Conservation (phyloP, 768 basidiomycete species). For the Saitozyma podzolica region DNA sequence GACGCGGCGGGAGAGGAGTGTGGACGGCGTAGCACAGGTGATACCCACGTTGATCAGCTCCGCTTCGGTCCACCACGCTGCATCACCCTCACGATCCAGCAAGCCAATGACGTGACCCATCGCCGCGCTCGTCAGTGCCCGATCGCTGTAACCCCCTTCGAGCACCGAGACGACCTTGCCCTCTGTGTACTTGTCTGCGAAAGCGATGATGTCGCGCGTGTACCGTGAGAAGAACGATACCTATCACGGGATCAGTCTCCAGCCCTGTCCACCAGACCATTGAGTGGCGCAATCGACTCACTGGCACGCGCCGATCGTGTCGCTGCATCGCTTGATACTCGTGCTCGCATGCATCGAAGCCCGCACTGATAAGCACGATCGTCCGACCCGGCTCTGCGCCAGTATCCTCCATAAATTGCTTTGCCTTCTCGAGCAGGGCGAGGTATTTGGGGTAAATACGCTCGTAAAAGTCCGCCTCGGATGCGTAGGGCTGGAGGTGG, state of each 20-base stretch:
- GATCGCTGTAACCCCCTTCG: constrained; percentile 93
- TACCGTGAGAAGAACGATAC: constrained; percentile 80
- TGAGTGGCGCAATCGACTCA: neutral
- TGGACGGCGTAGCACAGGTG: too few relatives aligned
- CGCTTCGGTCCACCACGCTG: constrained; percentile 36
- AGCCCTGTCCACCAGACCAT: constrained; percentile 17
- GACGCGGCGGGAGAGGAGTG: neutral
- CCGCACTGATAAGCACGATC: constrained; percentile 85
- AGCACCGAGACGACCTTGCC: constrained; percentile 83
- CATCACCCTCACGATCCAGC: constrained; percentile 22
- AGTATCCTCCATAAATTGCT: constrained; percentile 69
- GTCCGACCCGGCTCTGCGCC: constrained; percentile 64
- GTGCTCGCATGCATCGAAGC: constrained; percentile 92
- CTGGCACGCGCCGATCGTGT: constrained; percentile 83
- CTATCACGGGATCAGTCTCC: neutral
- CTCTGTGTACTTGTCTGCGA: constrained; percentile 66
- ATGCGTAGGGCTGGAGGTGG: constrained; percentile 72
- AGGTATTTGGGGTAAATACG: constrained; percentile 70
- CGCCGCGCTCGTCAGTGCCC: constrained; percentile 77
- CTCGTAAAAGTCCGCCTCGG: constrained; percentile 73
- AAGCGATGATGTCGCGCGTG: constrained; percentile 65
- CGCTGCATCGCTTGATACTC: constrained; percentile 89
- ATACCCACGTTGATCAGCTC: constrained; percentile 37
- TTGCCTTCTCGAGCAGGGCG: constrained; percentile 67
- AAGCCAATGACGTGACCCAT: constrained; percentile 80